These are phyloP conservation scores for Dictyostelium firmibasis DNA, from an alignment of 78 protist species.

Conservation along the genomic window DNA sequence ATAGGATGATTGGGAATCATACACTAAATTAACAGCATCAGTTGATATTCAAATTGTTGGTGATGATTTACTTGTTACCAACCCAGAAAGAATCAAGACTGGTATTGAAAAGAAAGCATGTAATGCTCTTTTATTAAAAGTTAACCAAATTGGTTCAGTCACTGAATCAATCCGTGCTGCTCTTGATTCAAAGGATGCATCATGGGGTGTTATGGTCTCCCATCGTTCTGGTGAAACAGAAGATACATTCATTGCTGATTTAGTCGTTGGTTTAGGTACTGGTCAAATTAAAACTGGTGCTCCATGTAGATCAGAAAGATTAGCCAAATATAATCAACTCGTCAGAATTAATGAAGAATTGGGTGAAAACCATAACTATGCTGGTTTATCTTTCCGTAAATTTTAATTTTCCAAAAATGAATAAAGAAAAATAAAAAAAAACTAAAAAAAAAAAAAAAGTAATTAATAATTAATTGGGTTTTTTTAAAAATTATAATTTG, in stretches of 20 bases:
- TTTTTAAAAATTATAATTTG: background rate
- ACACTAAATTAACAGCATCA: constrained; percentile 52
- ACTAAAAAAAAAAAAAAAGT: background rate
- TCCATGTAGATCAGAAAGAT: constrained; percentile 98
- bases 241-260: constrained; percentile 98
- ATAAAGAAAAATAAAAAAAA: background rate
- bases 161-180: constrained; percentile 94
- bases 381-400: constrained; percentile 72
- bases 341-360: constrained; percentile 92
- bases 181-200: constrained; percentile 74
- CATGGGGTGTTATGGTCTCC: constrained; percentile 98
- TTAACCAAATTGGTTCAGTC: constrained; percentile 97
- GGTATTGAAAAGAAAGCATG: constrained; percentile 96
- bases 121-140: constrained; percentile 98
- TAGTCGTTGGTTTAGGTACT: constrained; percentile 98
- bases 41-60: constrained; percentile 96
- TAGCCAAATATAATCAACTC: constrained; percentile 99
- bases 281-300: constrained; percentile 99
- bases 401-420: background rate
- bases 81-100: constrained; percentile 95
- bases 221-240: constrained; percentile 99
- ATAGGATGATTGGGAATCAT: constrained; percentile 97
- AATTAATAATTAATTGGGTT: background rate
- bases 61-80: constrained; percentile 99
- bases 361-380: constrained; percentile 42